Base-by-base conservation (phyloP, 2,329 filamentous ascomycete species). In the Ophiostoma quercus region DNA sequence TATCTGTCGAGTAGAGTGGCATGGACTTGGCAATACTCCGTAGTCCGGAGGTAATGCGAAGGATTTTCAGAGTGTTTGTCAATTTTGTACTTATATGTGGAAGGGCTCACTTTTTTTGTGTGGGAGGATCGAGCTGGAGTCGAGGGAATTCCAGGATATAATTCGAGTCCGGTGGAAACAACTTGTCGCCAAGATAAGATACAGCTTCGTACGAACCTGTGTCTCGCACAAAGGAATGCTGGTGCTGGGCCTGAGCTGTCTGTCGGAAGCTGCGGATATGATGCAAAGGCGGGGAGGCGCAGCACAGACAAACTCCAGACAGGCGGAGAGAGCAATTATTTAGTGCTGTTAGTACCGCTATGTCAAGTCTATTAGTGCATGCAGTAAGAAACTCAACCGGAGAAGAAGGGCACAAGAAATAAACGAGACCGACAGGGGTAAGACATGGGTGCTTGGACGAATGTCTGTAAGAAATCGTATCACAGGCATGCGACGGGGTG, bases 181-280 rank as follows among this genome's bases (percentile, higher is more conserved):
- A 16, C 5, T 47, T 47, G 43, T 47, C 43, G n/a, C 7, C 16
- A 47, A 6, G 16, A 14, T 5, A 47, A 6, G 16, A 14, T 5
- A 34, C 34, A 34, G 4, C 54, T 25, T 60, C 54, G 54, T 60
- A 60, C 54, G 54, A 25, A 60, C 9, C 25, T 14, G n/a, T 14
- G 12, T 14, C 11, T 62, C 57, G 57, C 12, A 32, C 16, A 16
- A 32, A 62, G 3, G 22, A 32, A 25, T 29, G 22, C 25, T 29
- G 11, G 11, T 32, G 25, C 25, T 16, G 25, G 57, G 11, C 54
- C 54, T 22, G 22, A 29, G 9, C 22, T 16, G 22, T 57, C 3
- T 29, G 51, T 57, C 60, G 60, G 60, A 63, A 63, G 60, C 60
- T n/a, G 60, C 60, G 60, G 60, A 63, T 34, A 63, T n/a, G 29